phyloP scores from a whole-genome alignment of 2,329 filamentous ascomycete species.

The Sordariomycetes sp. region DNA sequence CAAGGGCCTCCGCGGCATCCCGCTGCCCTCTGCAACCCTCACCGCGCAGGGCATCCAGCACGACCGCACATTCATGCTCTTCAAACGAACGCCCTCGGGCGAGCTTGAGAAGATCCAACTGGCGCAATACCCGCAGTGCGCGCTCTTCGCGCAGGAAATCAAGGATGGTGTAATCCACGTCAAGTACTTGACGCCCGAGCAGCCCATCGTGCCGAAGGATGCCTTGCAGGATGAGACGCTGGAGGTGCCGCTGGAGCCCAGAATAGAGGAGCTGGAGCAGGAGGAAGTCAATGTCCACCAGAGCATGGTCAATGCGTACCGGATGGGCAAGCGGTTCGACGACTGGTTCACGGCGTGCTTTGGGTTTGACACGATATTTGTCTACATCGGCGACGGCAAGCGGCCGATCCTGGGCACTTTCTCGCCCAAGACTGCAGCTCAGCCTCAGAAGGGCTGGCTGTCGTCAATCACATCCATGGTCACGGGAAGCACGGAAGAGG shows the following conservation, averaged over 20 bases:
- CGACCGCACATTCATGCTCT: constrained; percentile 65
- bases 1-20: constrained; percentile 58
- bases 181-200: constrained; percentile 27
- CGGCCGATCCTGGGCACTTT: constrained; percentile 53
- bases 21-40: constrained; percentile 42
- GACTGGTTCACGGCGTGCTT: constrained; percentile 61
- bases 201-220: constrained; percentile 26
- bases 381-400: constrained; percentile 54
- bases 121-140: constrained; percentile 45
- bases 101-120: constrained; percentile 51
- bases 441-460: constrained; percentile 21
- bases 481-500: constrained; percentile 7
- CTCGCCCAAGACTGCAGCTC: constrained; percentile 24
- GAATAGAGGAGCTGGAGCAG: constrained; percentile 30
- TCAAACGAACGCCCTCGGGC: constrained; percentile 35
- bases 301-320: constrained; percentile 48
- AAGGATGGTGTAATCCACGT: constrained; percentile 25
- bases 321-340: constrained; percentile 52
- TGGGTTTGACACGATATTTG: constrained; percentile 50
- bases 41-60: constrained; percentile 53
- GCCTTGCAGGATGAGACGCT: constrained; percentile 30
- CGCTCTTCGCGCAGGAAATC: constrained; percentile 55
- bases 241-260: constrained; percentile 48
- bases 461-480: constrained; percentile 23
- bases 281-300: constrained; percentile 49